A percentile compares a stretch with the other conserved stretches of the same genome.
Conservation (phyloP, 805 yeast genomes). For the Debaryomyces prosopidis region DNA sequence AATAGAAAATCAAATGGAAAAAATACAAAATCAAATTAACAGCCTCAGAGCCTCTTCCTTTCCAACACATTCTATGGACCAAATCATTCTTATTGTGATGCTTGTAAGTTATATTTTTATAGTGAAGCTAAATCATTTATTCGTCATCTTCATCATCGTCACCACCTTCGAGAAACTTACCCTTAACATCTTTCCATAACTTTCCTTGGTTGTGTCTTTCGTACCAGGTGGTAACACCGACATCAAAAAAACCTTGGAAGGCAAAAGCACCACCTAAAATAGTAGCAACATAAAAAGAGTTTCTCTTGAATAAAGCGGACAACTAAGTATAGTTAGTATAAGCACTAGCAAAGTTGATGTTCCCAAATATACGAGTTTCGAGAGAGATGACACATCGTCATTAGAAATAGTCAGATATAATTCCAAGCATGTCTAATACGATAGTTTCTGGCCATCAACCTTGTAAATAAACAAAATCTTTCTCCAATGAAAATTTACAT, state of each 20-base stretch:
- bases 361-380: background rate
- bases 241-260: conserved; percentile 77
- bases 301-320: conserved; percentile 67
- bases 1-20: too few species aligned
- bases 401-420: too few species aligned
- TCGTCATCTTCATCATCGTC: conserved; percentile 60
- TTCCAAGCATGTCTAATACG: too few species aligned
- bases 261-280: conserved; percentile 82
- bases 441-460: too few species aligned
- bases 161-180: conserved; percentile 53
- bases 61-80: background rate
- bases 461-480: too few species aligned
- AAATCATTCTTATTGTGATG: background rate
- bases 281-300: conserved; percentile 82
- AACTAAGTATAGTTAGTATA: conserved; percentile 10
- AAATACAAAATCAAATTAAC: too few species aligned
- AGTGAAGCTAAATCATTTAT: background rate
- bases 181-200: conserved; percentile 80
- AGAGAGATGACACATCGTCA: background rate
- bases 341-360: background rate
- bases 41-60: too few species aligned
- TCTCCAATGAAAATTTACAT: too few species aligned
- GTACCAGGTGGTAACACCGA: conserved; percentile 67
- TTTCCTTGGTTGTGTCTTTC: conserved; percentile 80
- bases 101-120: background rate